Conservation (phyloP, 2,329 filamentous ascomycete genomes). For the Phyllosticta ampelicida region DNA sequence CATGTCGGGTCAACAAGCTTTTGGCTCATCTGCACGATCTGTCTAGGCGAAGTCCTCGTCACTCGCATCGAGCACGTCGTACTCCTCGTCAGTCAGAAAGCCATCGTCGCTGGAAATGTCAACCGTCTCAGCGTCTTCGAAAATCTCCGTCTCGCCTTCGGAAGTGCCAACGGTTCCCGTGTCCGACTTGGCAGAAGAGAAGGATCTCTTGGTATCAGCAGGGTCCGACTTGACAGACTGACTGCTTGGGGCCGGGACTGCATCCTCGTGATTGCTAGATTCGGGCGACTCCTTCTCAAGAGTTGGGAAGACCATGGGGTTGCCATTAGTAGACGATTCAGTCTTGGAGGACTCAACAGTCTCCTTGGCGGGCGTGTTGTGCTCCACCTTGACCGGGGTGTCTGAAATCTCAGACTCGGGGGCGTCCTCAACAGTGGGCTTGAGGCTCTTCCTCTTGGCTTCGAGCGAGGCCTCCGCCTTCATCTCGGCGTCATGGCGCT, state of each 20-base stretch:
- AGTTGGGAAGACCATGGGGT: conserved; percentile 93
- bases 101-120: conserved; percentile 50
- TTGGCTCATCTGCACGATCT: neutral
- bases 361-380: too few species aligned
- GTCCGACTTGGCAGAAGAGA: conserved; percentile 9
- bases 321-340: conserved; percentile 26
- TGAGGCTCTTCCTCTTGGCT: conserved; percentile 20
- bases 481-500: neutral
- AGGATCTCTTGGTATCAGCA: conserved; percentile 11
- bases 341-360: conserved; percentile 13
- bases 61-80: conserved; percentile 90
- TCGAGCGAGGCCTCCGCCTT: neutral
- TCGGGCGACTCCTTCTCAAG: conserved; percentile 87
- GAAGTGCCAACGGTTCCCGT: conserved; percentile 24
- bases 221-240: conserved; percentile 15
- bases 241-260: conserved; percentile 13
- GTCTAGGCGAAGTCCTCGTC: conserved; percentile 40
- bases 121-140: conserved; percentile 49
- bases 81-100: conserved; percentile 95
- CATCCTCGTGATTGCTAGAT: conserved; percentile 55
- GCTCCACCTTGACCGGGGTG: neutral
- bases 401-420: conserved; percentile 2
- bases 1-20: neutral
- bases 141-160: conserved; percentile 41
- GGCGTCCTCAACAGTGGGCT: conserved; percentile 9